phyloP scores from a whole-genome alignment of 768 basidiomycete genomes.

The Tricholoma hemisulphureum region DNA sequence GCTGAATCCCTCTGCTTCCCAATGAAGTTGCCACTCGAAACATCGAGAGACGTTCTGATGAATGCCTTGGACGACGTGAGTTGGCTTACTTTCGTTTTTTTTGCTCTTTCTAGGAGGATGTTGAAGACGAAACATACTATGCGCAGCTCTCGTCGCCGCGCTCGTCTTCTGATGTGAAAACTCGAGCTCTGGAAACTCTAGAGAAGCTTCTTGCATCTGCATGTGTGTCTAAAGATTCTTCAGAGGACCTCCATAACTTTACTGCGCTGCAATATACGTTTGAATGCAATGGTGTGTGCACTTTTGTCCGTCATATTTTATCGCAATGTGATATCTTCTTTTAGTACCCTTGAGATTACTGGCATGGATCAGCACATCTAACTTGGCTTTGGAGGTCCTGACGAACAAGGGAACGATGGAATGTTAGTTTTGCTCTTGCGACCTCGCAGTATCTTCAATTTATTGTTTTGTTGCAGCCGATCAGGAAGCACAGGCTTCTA shows the following conservation, averaged over 20 bases:
- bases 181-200: constrained; percentile 53
- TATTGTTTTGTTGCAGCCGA: constrained; percentile 26
- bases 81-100: constrained; percentile 1
- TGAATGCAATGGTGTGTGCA: constrained; percentile 72
- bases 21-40: constrained; percentile 13
- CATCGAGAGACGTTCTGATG: constrained; percentile 49
- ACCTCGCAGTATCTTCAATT: constrained; percentile 2
- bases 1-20: constrained; percentile 5
- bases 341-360: constrained; percentile 69
- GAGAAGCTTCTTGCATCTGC: constrained; percentile 55
- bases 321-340: background rate
- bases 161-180: constrained; percentile 49
- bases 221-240: constrained; percentile 41
- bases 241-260: constrained; percentile 52
- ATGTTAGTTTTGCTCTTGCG: constrained; percentile 33
- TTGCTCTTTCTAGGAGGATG: background rate
- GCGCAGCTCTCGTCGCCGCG: constrained; percentile 62
- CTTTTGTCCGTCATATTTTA: background rate
- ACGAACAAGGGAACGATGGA: constrained; percentile 46
- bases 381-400: constrained; percentile 48
- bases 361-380: constrained; percentile 56
- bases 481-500: constrained; percentile 45
- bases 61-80: constrained; percentile 70
- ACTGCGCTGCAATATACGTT: constrained; percentile 73
- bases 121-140: constrained; percentile 4